Base-by-base conservation (phyloP, 345 rosid species). In the Eucalyptus globulus region DNA sequence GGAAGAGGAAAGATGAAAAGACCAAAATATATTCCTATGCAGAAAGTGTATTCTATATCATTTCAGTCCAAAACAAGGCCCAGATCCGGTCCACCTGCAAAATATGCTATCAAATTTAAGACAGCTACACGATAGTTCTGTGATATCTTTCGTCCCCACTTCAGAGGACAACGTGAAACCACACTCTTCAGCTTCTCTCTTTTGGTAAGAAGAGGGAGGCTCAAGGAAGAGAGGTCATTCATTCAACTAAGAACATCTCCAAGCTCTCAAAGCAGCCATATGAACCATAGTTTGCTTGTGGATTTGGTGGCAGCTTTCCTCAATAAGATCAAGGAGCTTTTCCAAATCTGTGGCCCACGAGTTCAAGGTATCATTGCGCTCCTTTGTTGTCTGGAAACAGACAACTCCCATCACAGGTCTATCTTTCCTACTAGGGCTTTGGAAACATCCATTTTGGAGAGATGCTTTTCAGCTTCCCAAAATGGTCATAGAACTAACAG, bases 251-350 rank as follows among this genome's bases (percentile, higher is more conserved):
- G 47, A 80, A n/a, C 22, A 5, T 56, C 91, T 94, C 12, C 94
- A 96, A 88, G 93, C 94, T 94, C 94, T 94, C 56, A 94, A 89
- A 88, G 95, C 95, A 87, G 94, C 95, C 94, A 95, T 96, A 90
- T 95, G 97, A 89, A 96, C 96, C 98, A 96, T 96, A 40, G 98
- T 94, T 90, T 96, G 96, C 89, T 96, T 97, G 96, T 95, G 98
- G 89, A 97, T 96, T 90, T 96, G 97, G 90, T 95, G 97, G 94
- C 98, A 96, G 91, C 97, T 97, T 95, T 97, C 96, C 92, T 95
- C 97, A 26, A 98, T 98, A 56, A 96, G 99, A 93, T 97, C 98
- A 60, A 98, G 95, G 90, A 98, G 94, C 93, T 95, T 97, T 95
- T 98, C 99, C 95, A 98, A 92, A 92, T 95, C 95, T 91, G 90